Evolutionary conservation across 139 green algal genomes (phyloP).

Genomic region (Closterium sp.): DNA sequence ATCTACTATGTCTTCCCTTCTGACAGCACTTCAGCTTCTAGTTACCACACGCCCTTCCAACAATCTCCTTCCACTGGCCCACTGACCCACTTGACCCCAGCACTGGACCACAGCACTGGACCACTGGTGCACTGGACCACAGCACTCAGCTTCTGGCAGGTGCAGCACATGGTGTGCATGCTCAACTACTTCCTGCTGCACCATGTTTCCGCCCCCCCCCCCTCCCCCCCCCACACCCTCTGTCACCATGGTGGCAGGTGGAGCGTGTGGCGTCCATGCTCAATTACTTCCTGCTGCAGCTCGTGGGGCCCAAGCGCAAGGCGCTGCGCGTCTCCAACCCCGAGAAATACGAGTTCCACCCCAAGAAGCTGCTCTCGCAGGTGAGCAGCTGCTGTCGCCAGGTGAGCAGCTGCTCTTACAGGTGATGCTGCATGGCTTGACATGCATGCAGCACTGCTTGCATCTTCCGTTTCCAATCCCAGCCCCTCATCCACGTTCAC

Average conservation of each 20-base stretch:
- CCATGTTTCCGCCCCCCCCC: no score
- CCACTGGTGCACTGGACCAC: no score
- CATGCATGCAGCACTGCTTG: background rate
- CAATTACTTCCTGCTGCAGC: constrained; percentile 95
- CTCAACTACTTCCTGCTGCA: no score
- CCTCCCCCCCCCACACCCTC: no score
- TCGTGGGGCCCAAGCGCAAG: constrained; percentile 75
- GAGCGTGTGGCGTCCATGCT: constrained; percentile 81
- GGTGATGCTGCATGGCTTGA: background rate
- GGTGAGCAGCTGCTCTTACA: background rate
- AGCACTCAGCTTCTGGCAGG: no score
- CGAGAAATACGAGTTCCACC: constrained; percentile 81
- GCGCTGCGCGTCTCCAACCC: constrained; percentile 77
- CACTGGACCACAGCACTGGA: no score
- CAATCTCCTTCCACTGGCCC: no score
- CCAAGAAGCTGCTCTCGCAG: constrained; percentile 72
- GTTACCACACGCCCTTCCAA: no score
- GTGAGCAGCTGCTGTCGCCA: constrained; percentile 44
- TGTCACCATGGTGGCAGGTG: constrained; percentile 60
- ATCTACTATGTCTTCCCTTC: no score
- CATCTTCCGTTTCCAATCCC: background rate
- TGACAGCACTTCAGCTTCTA: no score
- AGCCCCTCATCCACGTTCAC: background rate
- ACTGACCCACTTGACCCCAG: no score
- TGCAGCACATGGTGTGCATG: no score